Conservation (phyloP, 1,284 basidiomycete genomes). For the Apiotrichum montevideense region DNA sequence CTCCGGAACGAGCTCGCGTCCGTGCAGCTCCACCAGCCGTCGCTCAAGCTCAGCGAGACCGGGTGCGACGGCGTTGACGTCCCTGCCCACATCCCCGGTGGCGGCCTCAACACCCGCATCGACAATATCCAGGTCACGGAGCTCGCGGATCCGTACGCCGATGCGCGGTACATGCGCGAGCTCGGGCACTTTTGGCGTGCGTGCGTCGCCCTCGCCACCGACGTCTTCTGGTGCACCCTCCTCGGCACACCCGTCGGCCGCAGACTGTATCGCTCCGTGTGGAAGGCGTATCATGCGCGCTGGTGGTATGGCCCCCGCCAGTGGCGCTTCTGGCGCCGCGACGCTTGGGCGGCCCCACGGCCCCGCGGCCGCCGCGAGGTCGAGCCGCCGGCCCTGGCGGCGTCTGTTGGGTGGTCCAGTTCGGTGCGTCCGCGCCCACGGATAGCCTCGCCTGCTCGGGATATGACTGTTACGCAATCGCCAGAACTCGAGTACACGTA, state of each 20-base stretch:
- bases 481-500: conserved; percentile 14
- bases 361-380: not conserved
- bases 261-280: conserved; percentile 6
- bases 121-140: conserved; percentile 35
- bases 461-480: not conserved
- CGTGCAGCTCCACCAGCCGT: conserved; percentile 29
- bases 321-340: conserved; percentile 36
- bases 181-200: conserved; percentile 28
- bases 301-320: conserved; percentile 45
- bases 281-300: conserved; percentile 12
- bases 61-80: conserved; percentile 20
- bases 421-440: conserved; percentile 2
- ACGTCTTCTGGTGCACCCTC: conserved; percentile 21
- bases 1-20: conserved; percentile 40
- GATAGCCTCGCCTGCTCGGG: not conserved
- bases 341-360: conserved; percentile 29
- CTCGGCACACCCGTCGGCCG: conserved; percentile 28
- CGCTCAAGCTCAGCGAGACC: conserved; percentile 27
- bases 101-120: conserved; percentile 34
- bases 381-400: not conserved
- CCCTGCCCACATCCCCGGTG: not conserved
- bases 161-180: conserved; percentile 26
- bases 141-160: conserved; percentile 25
- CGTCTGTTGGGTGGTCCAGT: not conserved
- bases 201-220: conserved; percentile 8